Base-by-base conservation (phyloP, 306 rosid species). In the Oemleria cerasiformis region DNA sequence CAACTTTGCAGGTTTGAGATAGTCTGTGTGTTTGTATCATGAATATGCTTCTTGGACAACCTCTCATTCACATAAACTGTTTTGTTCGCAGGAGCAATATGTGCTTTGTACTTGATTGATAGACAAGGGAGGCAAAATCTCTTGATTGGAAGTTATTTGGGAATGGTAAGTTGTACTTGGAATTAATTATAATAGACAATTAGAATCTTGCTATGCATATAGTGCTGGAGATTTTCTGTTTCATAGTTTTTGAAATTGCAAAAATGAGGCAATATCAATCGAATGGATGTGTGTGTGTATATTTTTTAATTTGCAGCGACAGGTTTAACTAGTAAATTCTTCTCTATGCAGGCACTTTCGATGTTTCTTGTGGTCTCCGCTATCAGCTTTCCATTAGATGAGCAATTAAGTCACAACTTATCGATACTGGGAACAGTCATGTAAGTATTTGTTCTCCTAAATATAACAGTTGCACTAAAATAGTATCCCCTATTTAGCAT, bases 111-210 rank as follows among this genome's bases (percentile, higher is more conserved):
- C 84, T 82, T 90, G 38, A 84, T 92, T 4, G 96, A 92, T 63
- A 90, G 77, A 76, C 90, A 90, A 77, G 96, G 98, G 74, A 90
- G 98, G 67, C 90, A 84, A 60, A 92, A 75, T 68, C 98, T 90
- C 64, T 84, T 90, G 64, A 78, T 86, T 50, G 91, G 96, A 78
- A 92, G 98, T 87, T 90, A 90, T 72, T n/a, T 83, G 36, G 98
- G 96, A 82, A 92, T 92, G 98, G 96, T 92, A 74, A 83, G 96
- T 73, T 69, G 64, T 56, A 21, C 34, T 63, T 6, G 9, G 43
- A 7, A 38, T 53, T 41, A 9, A 20, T 19, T 6, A 16, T 69
- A 4, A 41, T 9, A 55, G 17, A 70, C 6, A 9, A 42, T 40
- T n/a, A 70, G 40, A 55, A 70, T 7, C 19, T 21, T 56, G 42